Conservation (phyloP, 1,139 yeast genomes). For the Wickerhamomyces sp. region DNA sequence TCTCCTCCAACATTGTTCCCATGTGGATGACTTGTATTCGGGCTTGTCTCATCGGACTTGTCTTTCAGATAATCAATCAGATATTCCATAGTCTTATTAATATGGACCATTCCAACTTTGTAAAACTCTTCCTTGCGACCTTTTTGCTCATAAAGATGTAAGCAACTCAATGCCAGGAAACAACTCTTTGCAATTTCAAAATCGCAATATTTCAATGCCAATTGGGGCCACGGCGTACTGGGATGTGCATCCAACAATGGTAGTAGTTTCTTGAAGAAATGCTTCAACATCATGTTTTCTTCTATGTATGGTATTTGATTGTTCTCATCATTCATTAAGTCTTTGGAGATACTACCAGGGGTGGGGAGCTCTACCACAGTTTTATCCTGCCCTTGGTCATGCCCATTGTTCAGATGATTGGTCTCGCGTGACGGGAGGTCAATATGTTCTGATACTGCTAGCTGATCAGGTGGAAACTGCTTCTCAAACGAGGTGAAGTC, state of each 20-base stretch:
- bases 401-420: constrained; percentile 5
- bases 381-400: not conserved
- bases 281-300: constrained; percentile 46
- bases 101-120: constrained; percentile 44
- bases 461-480: not conserved
- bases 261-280: constrained; percentile 46
- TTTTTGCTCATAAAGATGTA: constrained; percentile 46
- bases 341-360: not conserved
- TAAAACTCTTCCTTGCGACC: constrained; percentile 44
- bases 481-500: constrained; percentile 1
- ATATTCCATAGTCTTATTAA: constrained; percentile 48
- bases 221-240: constrained; percentile 53
- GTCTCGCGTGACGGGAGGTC: not conserved
- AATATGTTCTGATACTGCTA: not conserved
- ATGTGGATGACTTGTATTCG: not conserved
- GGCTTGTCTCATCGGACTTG: constrained; percentile 10
- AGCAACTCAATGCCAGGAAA: constrained; percentile 47
- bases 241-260: constrained; percentile 54
- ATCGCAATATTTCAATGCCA: constrained; percentile 50
- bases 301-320: constrained; percentile 31
- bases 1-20: constrained; percentile 9
- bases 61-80: constrained; percentile 34
- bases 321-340: not conserved
- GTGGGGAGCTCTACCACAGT: constrained; percentile 3
- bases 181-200: constrained; percentile 51